phyloP scores from a whole-genome alignment of 1,284 basidiomycete genomes.

The Inonotus obliquus region DNA sequence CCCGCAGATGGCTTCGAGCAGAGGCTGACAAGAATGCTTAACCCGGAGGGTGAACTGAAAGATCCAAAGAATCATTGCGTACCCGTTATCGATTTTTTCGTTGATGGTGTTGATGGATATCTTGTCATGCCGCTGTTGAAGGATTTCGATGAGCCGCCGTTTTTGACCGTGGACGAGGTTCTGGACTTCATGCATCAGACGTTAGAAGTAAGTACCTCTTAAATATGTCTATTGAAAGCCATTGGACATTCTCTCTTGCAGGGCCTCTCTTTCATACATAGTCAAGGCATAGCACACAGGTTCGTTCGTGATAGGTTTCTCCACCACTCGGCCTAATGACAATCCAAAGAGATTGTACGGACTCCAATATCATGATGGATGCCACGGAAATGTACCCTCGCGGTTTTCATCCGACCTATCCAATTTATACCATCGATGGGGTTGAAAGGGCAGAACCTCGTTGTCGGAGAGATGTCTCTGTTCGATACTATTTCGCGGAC shows the following conservation, averaged over 20 bases:
- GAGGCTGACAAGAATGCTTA: too few species aligned
- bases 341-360: slow-evolving; percentile 24
- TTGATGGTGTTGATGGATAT: not conserved
- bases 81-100: not conserved
- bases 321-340: not conserved
- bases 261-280: slow-evolving; percentile 6
- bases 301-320: not conserved
- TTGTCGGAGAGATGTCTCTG: slow-evolving; percentile 12
- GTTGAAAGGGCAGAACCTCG: not conserved
- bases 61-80: not conserved
- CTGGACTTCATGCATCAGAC: slow-evolving; percentile 11
- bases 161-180: slow-evolving; percentile 6
- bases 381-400: too few species aligned
- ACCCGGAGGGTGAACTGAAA: too few species aligned
- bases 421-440: not conserved
- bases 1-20: too few species aligned
- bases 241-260: not conserved
- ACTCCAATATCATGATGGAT: too few species aligned
- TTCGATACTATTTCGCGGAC: slow-evolving; percentile 29
- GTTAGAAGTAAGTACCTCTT: slow-evolving; percentile 12
- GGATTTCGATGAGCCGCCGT: slow-evolving; percentile 10
- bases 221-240: not conserved
- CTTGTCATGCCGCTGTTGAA: too few species aligned
- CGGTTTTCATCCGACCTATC: slow-evolving; percentile 25
- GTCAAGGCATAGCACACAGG: slow-evolving; percentile 12